Base-by-base conservation (phyloP, 2,329 filamentous ascomycete species). In the Aspergillus carbonarius region DNA sequence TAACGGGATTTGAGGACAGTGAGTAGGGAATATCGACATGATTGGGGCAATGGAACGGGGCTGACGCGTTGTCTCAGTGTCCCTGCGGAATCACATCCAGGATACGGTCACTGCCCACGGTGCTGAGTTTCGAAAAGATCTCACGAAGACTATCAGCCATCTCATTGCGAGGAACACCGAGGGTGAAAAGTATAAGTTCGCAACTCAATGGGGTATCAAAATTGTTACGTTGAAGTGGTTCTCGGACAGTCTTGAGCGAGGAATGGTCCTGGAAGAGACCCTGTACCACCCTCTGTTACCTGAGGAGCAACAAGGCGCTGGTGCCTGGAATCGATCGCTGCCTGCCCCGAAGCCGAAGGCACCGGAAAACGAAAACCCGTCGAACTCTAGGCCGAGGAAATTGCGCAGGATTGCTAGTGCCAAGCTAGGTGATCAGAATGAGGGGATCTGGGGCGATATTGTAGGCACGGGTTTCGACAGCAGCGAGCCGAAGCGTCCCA, bases 371-470 rank as follows among this genome's bases (percentile, higher is more conserved):
- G 81, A 67, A 73, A 78, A 77, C 10, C 67, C 75, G 0, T 76
- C 75, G 3, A 84, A 87, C 40, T 82, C 83, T 8, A 87, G 89
- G 4, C 85, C 86, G 62, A 85, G 92, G 64, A 98, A 97, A 77
- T 77, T 99, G 64, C 87, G 95, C 65, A 89, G 93, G 68, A 92
- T 91, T 5, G 90, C 93, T 20, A 97, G 93, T 74, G 87, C 89
- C 70, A 93, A 92, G 72, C 79, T 98, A 32, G 88, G 83, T 58
- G 89, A 83, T 51, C 92, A 97, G 68, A 89, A 88, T 65, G 87
- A 93, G 67, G 87, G 86, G 27, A 83, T 98, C n/a, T 98, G 93
- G 93, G 89, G 89, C 5, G 91, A 96, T 67, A 96, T 99, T 59
- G 83, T 95, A 23, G 86, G 86, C 56, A 69, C 67, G 15, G 74